Conservation (phyloP, 2,329 filamentous ascomycete genomes). For the Aspergillus uvarum region DNA sequence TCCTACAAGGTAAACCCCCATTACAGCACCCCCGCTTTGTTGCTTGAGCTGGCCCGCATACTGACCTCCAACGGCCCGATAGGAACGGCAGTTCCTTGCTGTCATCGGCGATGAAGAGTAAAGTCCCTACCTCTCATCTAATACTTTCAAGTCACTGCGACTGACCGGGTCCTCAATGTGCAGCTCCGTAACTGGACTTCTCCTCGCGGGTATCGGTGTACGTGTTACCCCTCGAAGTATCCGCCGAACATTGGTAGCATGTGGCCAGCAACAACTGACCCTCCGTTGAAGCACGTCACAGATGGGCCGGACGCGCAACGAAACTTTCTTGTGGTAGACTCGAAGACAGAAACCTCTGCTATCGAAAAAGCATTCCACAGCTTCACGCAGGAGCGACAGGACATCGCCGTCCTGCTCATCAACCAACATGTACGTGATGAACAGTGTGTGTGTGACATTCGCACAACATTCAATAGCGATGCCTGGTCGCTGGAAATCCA, state of each 20-base stretch:
- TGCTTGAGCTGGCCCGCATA: neutral
- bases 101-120: constrained; percentile 93
- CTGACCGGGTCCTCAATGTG: constrained; percentile 17
- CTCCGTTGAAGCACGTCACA: constrained; percentile 74
- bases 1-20: constrained; percentile 52
- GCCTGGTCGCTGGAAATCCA: neutral
- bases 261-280: constrained; percentile 8
- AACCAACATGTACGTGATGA: constrained; percentile 79
- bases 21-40: neutral
- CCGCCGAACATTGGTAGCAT: neutral
- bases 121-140: neutral
- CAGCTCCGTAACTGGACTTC: constrained; percentile 92
- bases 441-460: neutral
- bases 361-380: constrained; percentile 89
- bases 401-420: constrained; percentile 94
- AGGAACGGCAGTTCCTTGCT: constrained; percentile 92
- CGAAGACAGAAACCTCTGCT: constrained; percentile 81
- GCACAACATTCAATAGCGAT: neutral
- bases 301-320: constrained; percentile 84
- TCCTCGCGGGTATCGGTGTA: constrained; percentile 94
- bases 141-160: neutral
- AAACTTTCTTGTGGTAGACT: constrained; percentile 96
- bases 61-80: constrained; percentile 35
- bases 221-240: constrained; percentile 28
- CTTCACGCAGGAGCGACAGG: constrained; percentile 87